phyloP scores from a whole-genome alignment of 148 eudicot species.

The Heliamphora exappendiculata region DNA sequence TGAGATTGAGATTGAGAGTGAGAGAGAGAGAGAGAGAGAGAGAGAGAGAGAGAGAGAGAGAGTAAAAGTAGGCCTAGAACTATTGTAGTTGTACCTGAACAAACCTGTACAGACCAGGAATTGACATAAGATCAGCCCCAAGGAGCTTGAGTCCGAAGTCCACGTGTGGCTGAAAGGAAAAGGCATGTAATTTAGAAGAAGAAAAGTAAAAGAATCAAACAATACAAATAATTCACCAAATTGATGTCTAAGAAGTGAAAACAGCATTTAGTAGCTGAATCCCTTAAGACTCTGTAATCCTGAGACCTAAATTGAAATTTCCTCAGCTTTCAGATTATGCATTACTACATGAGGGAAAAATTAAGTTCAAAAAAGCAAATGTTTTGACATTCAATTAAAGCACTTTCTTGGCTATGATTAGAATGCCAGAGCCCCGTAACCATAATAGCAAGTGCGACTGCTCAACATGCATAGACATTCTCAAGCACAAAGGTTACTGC shows the following conservation, averaged over 20 bases:
- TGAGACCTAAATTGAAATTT: neutral
- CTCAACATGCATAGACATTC: neutral
- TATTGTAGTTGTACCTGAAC: constrained; percentile 53
- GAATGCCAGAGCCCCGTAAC: neutral
- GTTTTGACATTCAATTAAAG: neutral
- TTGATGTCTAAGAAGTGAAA: neutral
- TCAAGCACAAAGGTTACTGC: neutral
- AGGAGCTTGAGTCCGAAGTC: constrained; percentile 82
- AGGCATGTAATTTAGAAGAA: constrained; percentile 1
- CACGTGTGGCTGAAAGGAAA: constrained; percentile 70
- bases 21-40: neutral
- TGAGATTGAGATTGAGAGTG: too few species aligned
- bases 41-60: neutral
- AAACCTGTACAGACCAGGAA: constrained; percentile 76
- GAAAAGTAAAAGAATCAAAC: neutral
- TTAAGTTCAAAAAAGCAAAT: neutral
- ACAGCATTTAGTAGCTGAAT: neutral
- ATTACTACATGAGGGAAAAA: neutral
- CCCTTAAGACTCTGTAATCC: neutral
- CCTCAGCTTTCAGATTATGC: neutral
- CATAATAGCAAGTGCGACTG: neutral
- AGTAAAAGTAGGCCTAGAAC: neutral
- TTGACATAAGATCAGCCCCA: constrained; percentile 95
- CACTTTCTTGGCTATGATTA: neutral
- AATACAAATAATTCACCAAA: neutral